These are phyloP conservation scores for Saturnispora kantuleensis DNA, from an alignment of 805 yeast species.

Conservation along the genomic window DNA sequence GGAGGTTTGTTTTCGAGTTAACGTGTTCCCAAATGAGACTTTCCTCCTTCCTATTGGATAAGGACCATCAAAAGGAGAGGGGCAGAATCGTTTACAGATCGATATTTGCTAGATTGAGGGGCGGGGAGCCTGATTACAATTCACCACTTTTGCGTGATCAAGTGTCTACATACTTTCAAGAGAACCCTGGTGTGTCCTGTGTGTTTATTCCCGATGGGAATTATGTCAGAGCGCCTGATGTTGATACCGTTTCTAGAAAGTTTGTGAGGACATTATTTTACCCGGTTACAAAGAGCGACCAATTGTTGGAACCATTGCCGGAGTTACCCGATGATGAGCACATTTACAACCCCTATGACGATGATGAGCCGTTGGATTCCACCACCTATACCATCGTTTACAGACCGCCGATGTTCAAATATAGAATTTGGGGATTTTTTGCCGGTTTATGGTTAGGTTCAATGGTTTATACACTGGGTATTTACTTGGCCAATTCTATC, in stretches of 20 bases:
- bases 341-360: conserved; percentile 26
- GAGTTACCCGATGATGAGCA: conserved; percentile 24
- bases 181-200: conserved; percentile 34
- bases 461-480: conserved; percentile 22
- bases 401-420: conserved; percentile 69
- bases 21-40: conserved; percentile 52
- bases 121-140: conserved; percentile 34
- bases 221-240: conserved; percentile 78
- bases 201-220: conserved; percentile 74
- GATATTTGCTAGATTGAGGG: conserved; percentile 30
- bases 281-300: conserved; percentile 73
- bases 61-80: conserved; percentile 54
- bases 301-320: conserved; percentile 36
- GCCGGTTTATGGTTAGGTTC: conserved; percentile 38
- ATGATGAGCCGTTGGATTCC: conserved; percentile 25
- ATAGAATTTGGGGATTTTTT: conserved; percentile 43
- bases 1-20: conserved; percentile 51
- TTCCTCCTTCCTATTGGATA: conserved; percentile 70
- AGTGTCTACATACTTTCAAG: conserved; percentile 35
- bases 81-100: conserved; percentile 56
- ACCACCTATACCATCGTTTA: conserved; percentile 64
- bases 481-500: conserved; percentile 14
- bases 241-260: conserved; percentile 62
- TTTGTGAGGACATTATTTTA: conserved; percentile 62
- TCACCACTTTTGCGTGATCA: conserved; percentile 43